Evolutionary conservation across 306 rosid species (phyloP).

Genomic region (Lablab purpureus): DNA sequence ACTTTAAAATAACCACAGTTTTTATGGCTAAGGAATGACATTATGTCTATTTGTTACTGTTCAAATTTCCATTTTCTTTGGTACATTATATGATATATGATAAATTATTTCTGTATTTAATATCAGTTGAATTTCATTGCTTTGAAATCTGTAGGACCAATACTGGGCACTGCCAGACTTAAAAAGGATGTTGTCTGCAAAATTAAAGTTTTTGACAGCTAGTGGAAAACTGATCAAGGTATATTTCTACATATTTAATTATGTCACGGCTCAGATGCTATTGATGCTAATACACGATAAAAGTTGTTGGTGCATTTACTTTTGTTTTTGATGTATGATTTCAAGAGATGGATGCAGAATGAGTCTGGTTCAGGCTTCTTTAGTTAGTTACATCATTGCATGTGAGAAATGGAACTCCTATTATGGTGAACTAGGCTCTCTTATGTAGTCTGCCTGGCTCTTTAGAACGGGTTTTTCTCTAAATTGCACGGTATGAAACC

Average conservation of each 20-base stretch:
- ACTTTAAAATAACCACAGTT: conserved; percentile 14
- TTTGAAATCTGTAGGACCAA: conserved; percentile 69
- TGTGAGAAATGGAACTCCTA: conserved; percentile 10
- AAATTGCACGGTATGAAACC: not conserved
- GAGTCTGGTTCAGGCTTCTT: conserved; percentile 3
- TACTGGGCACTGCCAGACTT: conserved; percentile 89
- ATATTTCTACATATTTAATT: conserved; percentile 34
- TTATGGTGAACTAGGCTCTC: conserved; percentile 1
- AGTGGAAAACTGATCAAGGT: conserved; percentile 90
- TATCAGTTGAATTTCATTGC: conserved; percentile 39
- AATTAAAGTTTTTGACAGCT: conserved; percentile 76
- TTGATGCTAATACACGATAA: conserved; percentile 11
- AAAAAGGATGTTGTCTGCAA: conserved; percentile 78
- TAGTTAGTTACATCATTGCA: not conserved
- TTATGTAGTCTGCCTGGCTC: not conserved
- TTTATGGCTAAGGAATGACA: conserved; percentile 25
- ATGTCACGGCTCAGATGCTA: conserved; percentile 28
- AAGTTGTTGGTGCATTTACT: conserved; percentile 29
- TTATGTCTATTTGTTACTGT: conserved; percentile 4
- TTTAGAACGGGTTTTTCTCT: not conserved
- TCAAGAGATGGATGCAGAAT: conserved; percentile 5
- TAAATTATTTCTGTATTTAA: conserved; percentile 23
- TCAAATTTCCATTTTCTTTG: conserved; percentile 25
- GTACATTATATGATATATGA: not conserved
- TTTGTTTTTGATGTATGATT: not conserved